These are phyloP conservation scores for Hyparrhenia diplandra DNA, from an alignment of 176 grass and related monocot genomes.

Conservation along the genomic window DNA sequence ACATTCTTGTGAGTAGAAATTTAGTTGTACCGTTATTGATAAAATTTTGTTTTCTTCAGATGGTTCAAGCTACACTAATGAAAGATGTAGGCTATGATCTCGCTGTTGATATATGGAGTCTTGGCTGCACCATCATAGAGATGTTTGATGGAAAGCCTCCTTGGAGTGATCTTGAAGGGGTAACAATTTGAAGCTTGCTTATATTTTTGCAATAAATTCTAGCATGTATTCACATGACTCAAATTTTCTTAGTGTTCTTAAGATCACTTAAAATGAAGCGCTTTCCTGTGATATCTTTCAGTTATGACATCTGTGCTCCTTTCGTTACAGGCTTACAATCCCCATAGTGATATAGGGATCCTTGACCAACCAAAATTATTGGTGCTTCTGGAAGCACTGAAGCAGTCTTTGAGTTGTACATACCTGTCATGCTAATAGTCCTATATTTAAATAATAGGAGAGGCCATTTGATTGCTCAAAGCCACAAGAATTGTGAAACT, in stretches of 20 bases:
- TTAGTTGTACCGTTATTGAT: not conserved
- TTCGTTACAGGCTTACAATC: not conserved
- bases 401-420: not conserved
- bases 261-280: constrained; percentile 2
- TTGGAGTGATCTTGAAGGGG: constrained; percentile 97
- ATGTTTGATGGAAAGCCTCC: constrained; percentile 90
- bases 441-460: not conserved
- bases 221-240: constrained; percentile 24
- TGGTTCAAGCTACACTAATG: constrained; percentile 79
- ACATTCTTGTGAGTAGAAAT: constrained; percentile 13
- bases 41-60: constrained; percentile 47
- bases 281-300: not conserved
- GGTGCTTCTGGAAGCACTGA: not conserved
- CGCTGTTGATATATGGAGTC: constrained; percentile 97
- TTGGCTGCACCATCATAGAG: constrained; percentile 96
- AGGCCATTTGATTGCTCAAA: not conserved
- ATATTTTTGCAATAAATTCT: constrained; percentile 26
- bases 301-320: not conserved
- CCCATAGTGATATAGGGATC: not conserved
- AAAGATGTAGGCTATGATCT: constrained; percentile 79
- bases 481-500: not conserved
- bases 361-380: constrained; percentile 1
- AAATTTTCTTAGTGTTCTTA: not conserved
- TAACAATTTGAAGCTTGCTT: constrained; percentile 40
- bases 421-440: not conserved